Evolutionary conservation across 148 eudicot genomes (phyloP), one percentile per base, ranked within the genome.

Genomic region (Camellia japonica): DNA sequence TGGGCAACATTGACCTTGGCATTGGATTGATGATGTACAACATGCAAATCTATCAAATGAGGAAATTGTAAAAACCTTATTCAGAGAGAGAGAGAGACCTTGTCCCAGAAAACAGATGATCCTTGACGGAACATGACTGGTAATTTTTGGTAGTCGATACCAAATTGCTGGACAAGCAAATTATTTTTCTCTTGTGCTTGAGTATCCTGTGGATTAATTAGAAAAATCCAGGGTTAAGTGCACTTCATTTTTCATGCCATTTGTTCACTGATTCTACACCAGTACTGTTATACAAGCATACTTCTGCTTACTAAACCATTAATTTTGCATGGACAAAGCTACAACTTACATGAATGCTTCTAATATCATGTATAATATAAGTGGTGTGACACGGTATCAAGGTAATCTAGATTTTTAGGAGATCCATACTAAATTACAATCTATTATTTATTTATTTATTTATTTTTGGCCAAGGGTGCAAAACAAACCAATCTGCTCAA

Each of bases 51-150:
- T 44, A 8, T 47, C 11, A 8, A 11, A 47, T 0, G 9, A 72
- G 49, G 49, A 20, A 72, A 71, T 20, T 49, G 15, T 38, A 73
- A 73, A 15, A 55, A 3, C 19, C 43, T 19, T 52, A 23, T 19
- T 15, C 43, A 38, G 6, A 20, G 64, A 2, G 56, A 49, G 59
- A 73, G 69, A 78, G 67, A 81, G 67, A 84, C 83, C 80, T 79
- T 63, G 71, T 88, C 93, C 92, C 90, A 80, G 79, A 85, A 91
- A 78, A 93, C 88, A 78, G 90, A 91, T 23, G 97, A 90, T 58
- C 95, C 97, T 44, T 72, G 83, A 13, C 95, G 93, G 83, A 88
- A 93, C 83, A 93, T 91, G 70, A 73, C 77, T 20, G 93, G 91
- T 66, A 89, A 81, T 66, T 81, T 78, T 68, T 82, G 75, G 82